Conservation (phyloP, 2,329 filamentous ascomycete species). For the Plenodomus lindquistii region DNA sequence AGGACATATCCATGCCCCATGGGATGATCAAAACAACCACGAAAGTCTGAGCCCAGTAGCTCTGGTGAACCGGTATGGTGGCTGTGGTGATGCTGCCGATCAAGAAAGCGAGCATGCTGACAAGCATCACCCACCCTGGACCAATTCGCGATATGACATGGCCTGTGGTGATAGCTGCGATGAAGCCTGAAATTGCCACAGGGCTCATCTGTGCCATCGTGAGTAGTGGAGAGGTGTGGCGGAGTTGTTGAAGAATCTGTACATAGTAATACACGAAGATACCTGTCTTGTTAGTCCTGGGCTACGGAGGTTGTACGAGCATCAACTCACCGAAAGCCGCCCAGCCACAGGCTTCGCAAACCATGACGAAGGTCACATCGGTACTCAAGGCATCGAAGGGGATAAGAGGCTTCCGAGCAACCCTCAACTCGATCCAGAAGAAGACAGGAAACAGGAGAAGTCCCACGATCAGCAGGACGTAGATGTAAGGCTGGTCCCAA, state of each 20-base stretch:
- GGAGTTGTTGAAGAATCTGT: constrained; percentile 31
- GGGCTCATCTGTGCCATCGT: constrained; percentile 31
- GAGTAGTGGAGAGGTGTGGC: constrained; percentile 30
- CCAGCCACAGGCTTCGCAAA: constrained; percentile 53
- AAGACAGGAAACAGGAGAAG: constrained; percentile 59
- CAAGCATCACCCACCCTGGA: constrained; percentile 37
- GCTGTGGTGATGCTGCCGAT: constrained; percentile 46
- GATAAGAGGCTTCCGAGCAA: constrained; percentile 58
- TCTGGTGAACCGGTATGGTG: constrained; percentile 46
- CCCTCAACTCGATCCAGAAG: constrained; percentile 54
- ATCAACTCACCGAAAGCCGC: constrained; percentile 32
- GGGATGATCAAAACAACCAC: constrained; percentile 37
- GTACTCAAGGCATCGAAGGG: constrained; percentile 57
- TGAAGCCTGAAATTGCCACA: constrained; percentile 31
- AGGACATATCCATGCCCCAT: constrained; percentile 50
- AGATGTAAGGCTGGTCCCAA: constrained; percentile 62
- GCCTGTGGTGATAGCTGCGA: constrained; percentile 39
- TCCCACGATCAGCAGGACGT: constrained; percentile 61
- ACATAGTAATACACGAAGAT: constrained; percentile 40
- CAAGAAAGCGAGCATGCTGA: constrained; percentile 35
- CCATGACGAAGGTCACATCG: constrained; percentile 60
- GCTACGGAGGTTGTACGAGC: neutral
- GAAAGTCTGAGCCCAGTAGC: constrained; percentile 50
- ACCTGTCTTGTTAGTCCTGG: constrained; percentile 8
- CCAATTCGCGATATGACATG: constrained; percentile 33